Conservation (phyloP, 305 asterid genomes). For the Fraxinus ornus region DNA sequence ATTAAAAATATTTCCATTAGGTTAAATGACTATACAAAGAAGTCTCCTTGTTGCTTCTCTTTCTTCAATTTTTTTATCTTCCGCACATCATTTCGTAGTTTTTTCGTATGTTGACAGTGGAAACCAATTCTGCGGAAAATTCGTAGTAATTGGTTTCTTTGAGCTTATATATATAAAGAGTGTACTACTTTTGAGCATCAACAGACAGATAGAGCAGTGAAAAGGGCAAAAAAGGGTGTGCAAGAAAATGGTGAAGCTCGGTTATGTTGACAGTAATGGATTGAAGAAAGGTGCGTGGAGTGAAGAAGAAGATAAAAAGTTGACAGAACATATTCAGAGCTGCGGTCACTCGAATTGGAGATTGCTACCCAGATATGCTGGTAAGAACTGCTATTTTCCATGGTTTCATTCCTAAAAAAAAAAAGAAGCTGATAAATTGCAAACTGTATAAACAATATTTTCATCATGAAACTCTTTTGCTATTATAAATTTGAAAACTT, state of each 20-base stretch:
- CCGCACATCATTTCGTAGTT: background rate
- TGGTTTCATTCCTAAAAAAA: background rate
- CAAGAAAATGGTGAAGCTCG: constrained; percentile 18
- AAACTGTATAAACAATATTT: background rate
- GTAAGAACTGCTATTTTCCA: background rate
- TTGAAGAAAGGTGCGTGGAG: constrained; percentile 25
- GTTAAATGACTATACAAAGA: background rate
- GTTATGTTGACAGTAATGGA: constrained; percentile 12
- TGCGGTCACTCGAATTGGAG: constrained; percentile 4
- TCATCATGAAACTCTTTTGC: background rate
- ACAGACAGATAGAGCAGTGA: background rate
- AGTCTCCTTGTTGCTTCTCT: background rate
- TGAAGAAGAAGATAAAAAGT: constrained; percentile 22
- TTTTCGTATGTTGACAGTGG: background rate
- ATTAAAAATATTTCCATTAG: background rate
- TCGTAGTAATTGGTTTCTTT: background rate
- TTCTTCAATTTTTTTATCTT: background rate
- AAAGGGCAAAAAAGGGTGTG: background rate
- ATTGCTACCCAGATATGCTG: constrained; percentile 16
- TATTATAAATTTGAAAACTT: background rate
- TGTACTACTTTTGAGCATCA: background rate
- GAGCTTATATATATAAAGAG: background rate
- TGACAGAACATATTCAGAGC: constrained; percentile 2
- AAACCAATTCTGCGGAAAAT: background rate
- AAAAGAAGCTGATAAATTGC: background rate